Evolutionary conservation across 2,329 filamentous ascomycete species (phyloP).

Genomic region (Talaromyces sp.): DNA sequence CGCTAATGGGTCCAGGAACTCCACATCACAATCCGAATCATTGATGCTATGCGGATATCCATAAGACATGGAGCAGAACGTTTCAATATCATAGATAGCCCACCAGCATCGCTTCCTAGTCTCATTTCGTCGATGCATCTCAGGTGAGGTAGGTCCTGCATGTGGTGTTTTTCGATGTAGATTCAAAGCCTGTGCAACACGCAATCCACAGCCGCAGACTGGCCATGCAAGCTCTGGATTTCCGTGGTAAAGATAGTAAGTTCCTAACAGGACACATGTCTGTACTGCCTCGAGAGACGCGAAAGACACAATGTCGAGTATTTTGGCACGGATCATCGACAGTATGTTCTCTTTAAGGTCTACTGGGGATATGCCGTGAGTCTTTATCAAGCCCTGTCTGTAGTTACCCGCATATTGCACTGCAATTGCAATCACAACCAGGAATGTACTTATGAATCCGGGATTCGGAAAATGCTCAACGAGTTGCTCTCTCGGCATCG

Average conservation of each 20-base stretch:
- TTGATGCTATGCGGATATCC: slow-evolving; percentile 40
- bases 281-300: slow-evolving; percentile 36
- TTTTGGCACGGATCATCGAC: slow-evolving; percentile 6
- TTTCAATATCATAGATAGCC: slow-evolving; percentile 47
- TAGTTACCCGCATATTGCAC: slow-evolving; percentile 23
- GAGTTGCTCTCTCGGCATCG: neutral
- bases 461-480: neutral
- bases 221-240: slow-evolving; percentile 43
- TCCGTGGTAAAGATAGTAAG: slow-evolving; percentile 43
- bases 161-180: slow-evolving; percentile 29
- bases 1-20: slow-evolving; percentile 30
- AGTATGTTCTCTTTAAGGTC: slow-evolving; percentile 21
- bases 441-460: slow-evolving; percentile 23
- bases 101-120: slow-evolving; percentile 44
- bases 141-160: neutral
- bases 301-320: slow-evolving; percentile 28
- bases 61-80: slow-evolving; percentile 46
- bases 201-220: slow-evolving; percentile 41
- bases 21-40: slow-evolving; percentile 37
- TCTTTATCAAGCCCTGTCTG: slow-evolving; percentile 8
- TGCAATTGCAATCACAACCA: slow-evolving; percentile 29
- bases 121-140: slow-evolving; percentile 19
- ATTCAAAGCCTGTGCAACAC: slow-evolving; percentile 40
- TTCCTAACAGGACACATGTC: slow-evolving; percentile 41
- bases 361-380: slow-evolving; percentile 1